phyloP scores from a whole-genome alignment of 2,329 filamentous ascomycete species.

The Trichoderma semiorbis region DNA sequence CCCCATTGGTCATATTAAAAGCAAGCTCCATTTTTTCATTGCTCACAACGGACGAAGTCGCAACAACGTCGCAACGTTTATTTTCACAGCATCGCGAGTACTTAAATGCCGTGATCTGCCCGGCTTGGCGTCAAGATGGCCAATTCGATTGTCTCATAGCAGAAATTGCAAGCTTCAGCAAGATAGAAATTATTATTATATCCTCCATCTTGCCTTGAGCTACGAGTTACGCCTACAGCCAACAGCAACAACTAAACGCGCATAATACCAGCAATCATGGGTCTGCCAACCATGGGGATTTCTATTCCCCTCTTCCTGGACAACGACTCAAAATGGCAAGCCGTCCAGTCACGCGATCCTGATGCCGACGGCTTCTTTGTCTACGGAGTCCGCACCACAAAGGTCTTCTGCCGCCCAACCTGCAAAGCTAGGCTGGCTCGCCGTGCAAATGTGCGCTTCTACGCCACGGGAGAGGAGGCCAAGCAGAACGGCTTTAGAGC shows the following conservation, averaged over 20 bases:
- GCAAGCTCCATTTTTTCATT: conserved; percentile 27
- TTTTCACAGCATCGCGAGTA: background rate
- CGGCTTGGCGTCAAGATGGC: background rate
- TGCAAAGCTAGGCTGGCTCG: conserved; percentile 59
- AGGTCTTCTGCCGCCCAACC: conserved; percentile 57
- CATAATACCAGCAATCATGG: background rate
- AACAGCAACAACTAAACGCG: too few species aligned
- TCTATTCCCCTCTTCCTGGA: conserved; percentile 26
- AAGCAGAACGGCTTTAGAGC: conserved; percentile 48
- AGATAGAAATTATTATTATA: background rate
- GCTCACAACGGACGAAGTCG: background rate
- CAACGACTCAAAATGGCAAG: conserved; percentile 35
- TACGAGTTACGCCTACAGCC: background rate
- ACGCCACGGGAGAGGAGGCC: conserved; percentile 43
- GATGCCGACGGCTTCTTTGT: conserved; percentile 39
- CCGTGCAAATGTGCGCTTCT: conserved; percentile 58
- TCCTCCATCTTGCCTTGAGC: background rate
- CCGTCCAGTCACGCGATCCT: conserved; percentile 35
- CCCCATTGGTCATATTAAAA: conserved; percentile 31
- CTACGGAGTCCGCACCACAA: conserved; percentile 44
- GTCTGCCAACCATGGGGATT: background rate
- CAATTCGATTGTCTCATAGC: background rate
- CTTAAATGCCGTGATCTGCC: background rate
- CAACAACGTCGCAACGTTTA: background rate
- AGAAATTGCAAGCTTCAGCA: background rate